Percentiles rank a stretch among this genome's conserved stretches.
Conservation (phyloP, 768 basidiomycete species). For the Pisolithus tinctorius region DNA sequence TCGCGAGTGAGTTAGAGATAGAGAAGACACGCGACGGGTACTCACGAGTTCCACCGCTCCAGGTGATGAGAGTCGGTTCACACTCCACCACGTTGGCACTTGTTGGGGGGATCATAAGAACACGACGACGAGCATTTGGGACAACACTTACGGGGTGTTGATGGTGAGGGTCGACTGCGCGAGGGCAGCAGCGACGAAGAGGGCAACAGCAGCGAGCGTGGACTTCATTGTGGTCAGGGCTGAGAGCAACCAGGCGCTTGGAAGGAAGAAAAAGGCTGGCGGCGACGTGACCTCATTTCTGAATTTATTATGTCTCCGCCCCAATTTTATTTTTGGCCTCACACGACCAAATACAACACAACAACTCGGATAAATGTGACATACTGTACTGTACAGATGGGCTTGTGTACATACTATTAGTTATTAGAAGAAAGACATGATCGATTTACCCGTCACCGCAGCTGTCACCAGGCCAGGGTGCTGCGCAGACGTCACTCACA, state of each 20-base stretch:
- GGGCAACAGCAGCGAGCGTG: conserved; percentile 30
- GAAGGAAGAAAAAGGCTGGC: conserved; percentile 21
- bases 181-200: conserved; percentile 35
- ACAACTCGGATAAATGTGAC: background rate
- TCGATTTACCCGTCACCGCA: no score
- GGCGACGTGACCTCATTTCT: conserved; percentile 9
- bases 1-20: background rate
- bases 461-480: background rate
- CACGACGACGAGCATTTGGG: background rate
- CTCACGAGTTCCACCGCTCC: conserved; percentile 54
- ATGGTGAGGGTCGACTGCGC: conserved; percentile 42
- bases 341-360: conserved; percentile 1
- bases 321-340: conserved; percentile 15
- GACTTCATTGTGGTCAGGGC: conserved; percentile 41
- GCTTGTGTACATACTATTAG: no score
- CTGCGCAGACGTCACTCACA: background rate
- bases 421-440: no score
- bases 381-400: background rate
- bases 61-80: conserved; percentile 47
- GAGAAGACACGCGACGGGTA: background rate
- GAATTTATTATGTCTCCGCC: conserved; percentile 28
- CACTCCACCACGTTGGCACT: conserved; percentile 50
- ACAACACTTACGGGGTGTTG: conserved; percentile 63
- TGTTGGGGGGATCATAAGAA: conserved; percentile 5
- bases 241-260: conserved; percentile 12